Evolutionary conservation across 176 grass and related monocot genomes (phyloP), one percentile per base, ranked within the genome.

Genomic region (Phoenix dactylifera): DNA sequence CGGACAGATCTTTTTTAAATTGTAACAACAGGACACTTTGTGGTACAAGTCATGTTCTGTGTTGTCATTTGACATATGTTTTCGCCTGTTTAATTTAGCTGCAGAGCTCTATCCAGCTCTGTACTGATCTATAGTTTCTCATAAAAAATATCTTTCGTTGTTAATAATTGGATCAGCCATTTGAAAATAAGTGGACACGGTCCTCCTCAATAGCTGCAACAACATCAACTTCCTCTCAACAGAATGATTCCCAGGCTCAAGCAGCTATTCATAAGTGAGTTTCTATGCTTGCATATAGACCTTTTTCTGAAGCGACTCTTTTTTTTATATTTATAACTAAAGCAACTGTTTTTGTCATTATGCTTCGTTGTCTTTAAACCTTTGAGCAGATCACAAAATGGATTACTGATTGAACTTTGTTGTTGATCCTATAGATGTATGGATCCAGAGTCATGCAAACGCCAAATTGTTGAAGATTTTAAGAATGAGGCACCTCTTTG

Each of bases 111-210:
- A 39, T 56, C 15, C 7, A 44, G 7, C 15, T 51, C 44, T 65
- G n/a, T 18, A 10, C 6, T 16, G 26, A 55, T 55, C 15, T 68
- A 55, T 15, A 56, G 48, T 15, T 39, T 68, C 0, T 22, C 52
- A 35, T 55, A 55, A 18, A 35, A 67, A 39, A 12, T 55, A 55
- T 54, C 16, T 12, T 54, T 39, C 5, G 22, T 70, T 74, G 54
- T 19, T 57, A 76, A 57, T 25, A 71, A 54, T 23, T 22, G 22
- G 51, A 71, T 1, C 72, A 95, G 91, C 77, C 82, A 54, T 95
- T 95, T 79, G 83, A 95, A 51, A 97, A 97, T 77, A 90, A 90
- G 51, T 90, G 86, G 80, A 77, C 68, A 16, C 71, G 87, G 59
- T 69, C 76, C 7, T 52, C 86, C 17, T 84, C 83, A 16, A 17